Percentiles rank a stretch among this genome's conserved stretches.
phyloP scores from a whole-genome alignment of 306 rosid genomes.

The Cucurbita maxima region DNA sequence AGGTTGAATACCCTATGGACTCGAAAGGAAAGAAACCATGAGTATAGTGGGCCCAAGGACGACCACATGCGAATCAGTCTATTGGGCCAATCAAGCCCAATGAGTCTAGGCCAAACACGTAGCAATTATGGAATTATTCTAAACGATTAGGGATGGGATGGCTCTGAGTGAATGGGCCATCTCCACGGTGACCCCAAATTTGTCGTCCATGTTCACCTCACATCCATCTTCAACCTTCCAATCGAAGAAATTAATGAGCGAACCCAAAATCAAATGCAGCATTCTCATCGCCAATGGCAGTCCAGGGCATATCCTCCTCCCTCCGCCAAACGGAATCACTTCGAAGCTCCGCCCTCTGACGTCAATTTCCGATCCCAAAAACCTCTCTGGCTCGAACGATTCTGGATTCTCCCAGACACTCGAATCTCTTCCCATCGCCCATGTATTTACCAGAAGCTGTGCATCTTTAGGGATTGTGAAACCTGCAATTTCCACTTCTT shows the following conservation, averaged over 20 bases:
- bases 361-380: background rate
- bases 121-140: background rate
- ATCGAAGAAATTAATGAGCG: background rate
- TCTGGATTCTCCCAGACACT: background rate
- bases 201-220: background rate
- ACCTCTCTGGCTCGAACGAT: background rate
- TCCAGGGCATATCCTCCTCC: slow-evolving; percentile 4
- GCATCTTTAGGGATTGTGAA: background rate
- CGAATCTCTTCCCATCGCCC: background rate
- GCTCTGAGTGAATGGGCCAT: background rate
- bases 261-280: background rate
- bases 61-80: too few relatives aligned
- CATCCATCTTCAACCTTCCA: slow-evolving; percentile 1
- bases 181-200: background rate
- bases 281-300: slow-evolving; percentile 3
- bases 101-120: too few relatives aligned
- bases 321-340: slow-evolving; percentile 1
- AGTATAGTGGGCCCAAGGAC: too few relatives aligned
- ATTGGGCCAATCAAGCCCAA: too few relatives aligned
- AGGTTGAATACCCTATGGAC: too few relatives aligned
- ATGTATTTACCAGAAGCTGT: background rate
- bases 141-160: background rate
- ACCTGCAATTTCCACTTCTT: background rate
- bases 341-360: background rate
- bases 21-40: too few relatives aligned